Percentiles rank a stretch among this genome's conserved stretches.
These are phyloP conservation scores for Marchantia polymorpha DNA, from an alignment of 225 moss, liverwort and hornwort species.

Conservation along the genomic window DNA sequence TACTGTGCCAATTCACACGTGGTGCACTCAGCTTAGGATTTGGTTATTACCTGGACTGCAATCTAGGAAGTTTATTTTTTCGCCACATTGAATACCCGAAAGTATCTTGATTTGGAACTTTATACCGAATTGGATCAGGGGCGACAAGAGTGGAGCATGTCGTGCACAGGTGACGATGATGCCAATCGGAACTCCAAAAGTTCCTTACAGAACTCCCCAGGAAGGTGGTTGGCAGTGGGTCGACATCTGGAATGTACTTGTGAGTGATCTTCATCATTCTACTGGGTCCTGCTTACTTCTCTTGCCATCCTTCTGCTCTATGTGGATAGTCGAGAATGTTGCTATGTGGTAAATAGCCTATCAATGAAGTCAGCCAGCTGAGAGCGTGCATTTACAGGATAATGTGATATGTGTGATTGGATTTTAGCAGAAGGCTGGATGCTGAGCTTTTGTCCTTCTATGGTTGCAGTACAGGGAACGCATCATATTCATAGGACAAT, in stretches of 20 bases:
- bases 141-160: slow-evolving; percentile 41
- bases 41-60: background rate
- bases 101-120: background rate
- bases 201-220: slow-evolving; percentile 89
- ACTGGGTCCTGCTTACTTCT: background rate
- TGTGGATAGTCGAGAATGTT: background rate
- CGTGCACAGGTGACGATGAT: slow-evolving; percentile 94
- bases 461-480: slow-evolving; percentile 87
- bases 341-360: background rate
- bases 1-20: background rate
- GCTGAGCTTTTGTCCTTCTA: background rate
- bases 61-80: background rate
- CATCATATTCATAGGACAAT: slow-evolving; percentile 97
- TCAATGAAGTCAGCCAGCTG: background rate
- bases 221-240: slow-evolving; percentile 99
- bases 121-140: slow-evolving; percentile 2
- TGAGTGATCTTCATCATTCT: slow-evolving; percentile 34
- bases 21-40: background rate
- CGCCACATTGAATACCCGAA: background rate
- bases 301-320: background rate
- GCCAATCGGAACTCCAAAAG: slow-evolving; percentile 97
- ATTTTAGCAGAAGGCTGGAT: background rate
- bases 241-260: slow-evolving; percentile 98
- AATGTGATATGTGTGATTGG: background rate
- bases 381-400: background rate